Evolutionary conservation across 306 rosid species (phyloP).

Genomic region (Fagus sylvatica): DNA sequence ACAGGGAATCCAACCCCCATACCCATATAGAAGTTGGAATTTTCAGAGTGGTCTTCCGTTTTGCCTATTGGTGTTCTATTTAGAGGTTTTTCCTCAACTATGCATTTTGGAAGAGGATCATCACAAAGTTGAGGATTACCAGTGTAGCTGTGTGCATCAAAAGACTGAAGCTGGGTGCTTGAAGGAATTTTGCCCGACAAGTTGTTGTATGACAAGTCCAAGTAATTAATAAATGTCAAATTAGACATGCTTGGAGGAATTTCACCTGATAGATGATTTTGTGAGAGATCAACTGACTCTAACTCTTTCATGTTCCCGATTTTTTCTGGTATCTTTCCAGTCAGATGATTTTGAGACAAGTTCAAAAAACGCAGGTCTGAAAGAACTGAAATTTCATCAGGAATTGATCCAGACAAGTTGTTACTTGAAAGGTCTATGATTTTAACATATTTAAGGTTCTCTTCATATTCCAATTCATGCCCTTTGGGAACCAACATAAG

Average conservation of each 20-base stretch:
- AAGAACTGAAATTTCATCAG: not conserved
- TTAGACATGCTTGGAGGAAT: not conserved
- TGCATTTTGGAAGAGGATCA: fast-evolving
- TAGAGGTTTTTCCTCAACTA: no score
- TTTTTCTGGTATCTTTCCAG: not conserved
- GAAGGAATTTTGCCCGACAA: not conserved
- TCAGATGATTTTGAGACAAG: not conserved
- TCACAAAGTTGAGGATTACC: conserved; percentile 1
- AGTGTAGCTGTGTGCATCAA: not conserved
- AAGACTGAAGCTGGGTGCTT: not conserved
- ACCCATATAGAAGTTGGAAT: conserved; percentile 9
- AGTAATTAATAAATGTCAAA: not conserved
- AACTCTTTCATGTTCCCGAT: not conserved
- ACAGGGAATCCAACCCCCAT: not conserved
- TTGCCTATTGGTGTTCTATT: no score
- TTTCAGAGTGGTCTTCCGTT: no score
- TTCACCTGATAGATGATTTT: not conserved
- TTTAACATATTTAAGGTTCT: not conserved
- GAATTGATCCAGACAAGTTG: not conserved
- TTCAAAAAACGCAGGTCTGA: not conserved
- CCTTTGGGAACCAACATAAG: not conserved
- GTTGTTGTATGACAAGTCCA: no score
- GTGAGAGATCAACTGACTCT: not conserved
- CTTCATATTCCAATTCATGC: no score
- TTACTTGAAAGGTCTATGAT: not conserved